These are phyloP conservation scores for Dipteronia dyeriana DNA, from an alignment of 345 rosid species.

Conservation along the genomic window DNA sequence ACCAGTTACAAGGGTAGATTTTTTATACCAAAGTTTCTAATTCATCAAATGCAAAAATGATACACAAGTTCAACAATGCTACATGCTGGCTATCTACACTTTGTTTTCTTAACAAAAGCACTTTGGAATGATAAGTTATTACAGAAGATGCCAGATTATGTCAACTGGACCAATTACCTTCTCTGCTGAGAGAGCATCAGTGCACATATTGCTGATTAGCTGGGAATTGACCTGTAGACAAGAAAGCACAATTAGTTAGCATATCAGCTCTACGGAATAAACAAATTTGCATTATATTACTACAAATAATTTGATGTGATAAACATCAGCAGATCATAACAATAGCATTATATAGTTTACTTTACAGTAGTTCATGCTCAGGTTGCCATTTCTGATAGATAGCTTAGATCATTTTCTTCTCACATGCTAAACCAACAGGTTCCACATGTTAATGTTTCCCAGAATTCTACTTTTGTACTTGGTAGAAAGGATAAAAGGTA, in stretches of 20 bases:
- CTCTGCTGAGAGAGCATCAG: slow-evolving; percentile 98
- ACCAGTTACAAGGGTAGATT: neutral
- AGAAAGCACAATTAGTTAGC: slow-evolving; percentile 4
- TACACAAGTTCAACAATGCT: neutral
- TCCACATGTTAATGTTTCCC: neutral
- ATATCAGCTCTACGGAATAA: slow-evolving; percentile 3
- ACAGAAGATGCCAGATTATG: neutral
- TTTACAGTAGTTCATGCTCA: neutral
- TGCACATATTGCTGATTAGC: slow-evolving; percentile 96
- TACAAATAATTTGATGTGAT: neutral
- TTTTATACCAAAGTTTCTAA: neutral
- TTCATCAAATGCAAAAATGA: neutral
- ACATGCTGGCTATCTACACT: neutral
- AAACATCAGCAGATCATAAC: neutral
- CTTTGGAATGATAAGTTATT: neutral
- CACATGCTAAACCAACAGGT: neutral
- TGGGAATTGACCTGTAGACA: slow-evolving; percentile 84
- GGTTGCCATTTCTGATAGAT: neutral
- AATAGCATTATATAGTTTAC: too few species aligned
- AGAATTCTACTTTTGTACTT: neutral
- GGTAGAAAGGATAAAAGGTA: neutral
- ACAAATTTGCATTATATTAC: neutral
- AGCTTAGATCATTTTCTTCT: slow-evolving; percentile 1
- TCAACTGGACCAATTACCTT: slow-evolving; percentile 51
- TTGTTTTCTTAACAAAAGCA: neutral